Conservation (phyloP, 2,329 filamentous ascomycete genomes). For the Fusarium zealandicum region DNA sequence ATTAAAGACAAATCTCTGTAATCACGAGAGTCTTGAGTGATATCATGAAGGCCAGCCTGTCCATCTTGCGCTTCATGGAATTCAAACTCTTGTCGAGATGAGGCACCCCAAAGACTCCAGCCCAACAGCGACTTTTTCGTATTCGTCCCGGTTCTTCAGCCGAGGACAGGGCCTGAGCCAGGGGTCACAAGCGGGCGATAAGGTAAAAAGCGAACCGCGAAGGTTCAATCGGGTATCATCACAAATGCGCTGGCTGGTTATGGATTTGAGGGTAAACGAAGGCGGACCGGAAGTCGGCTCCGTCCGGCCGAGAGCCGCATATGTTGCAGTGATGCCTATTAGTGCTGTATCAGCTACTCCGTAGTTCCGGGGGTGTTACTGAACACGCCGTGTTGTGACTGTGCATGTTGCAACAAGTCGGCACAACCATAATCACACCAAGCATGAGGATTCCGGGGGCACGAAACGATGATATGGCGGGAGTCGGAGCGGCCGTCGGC, state of each 20-base stretch:
- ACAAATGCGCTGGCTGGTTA: slow-evolving; percentile 13
- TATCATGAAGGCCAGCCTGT: slow-evolving; percentile 1
- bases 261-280: neutral
- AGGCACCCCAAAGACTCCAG: neutral
- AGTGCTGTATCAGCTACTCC: neutral
- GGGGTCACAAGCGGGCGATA: neutral
- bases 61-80: neutral
- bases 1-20: neutral
- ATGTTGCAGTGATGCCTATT: neutral
- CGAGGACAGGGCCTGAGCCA: neutral
- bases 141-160: neutral
- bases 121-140: neutral
- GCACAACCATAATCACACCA: neutral
- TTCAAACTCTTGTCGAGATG: slow-evolving; percentile 1
- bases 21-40: neutral
- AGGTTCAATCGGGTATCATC: slow-evolving; percentile 10
- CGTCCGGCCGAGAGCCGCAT: slow-evolving; percentile 21
- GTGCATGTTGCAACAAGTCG: neutral
- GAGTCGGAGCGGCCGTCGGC: slow-evolving; percentile 39
- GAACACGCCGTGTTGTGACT: neutral
- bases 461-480: slow-evolving; percentile 38
- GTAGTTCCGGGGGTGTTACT: neutral
- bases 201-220: slow-evolving; percentile 9
- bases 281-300: slow-evolving; percentile 23
- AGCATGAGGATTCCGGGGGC: slow-evolving; percentile 5